Evolutionary conservation across 1,139 yeast species (phyloP).

Genomic region (Yamadazyma triangularis): DNA sequence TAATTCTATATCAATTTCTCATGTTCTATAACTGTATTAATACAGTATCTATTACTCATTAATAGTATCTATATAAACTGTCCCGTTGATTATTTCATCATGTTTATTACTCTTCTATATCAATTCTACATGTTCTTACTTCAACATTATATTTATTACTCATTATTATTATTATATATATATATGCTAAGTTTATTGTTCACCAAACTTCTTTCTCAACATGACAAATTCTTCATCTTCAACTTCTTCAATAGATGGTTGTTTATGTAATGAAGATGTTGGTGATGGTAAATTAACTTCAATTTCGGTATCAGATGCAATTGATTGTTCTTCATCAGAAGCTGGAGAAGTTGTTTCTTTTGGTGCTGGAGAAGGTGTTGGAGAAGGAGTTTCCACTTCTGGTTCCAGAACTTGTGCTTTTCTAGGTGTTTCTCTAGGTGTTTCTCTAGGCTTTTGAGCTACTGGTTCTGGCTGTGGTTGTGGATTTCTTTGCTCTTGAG

Average conservation of each 20-base stretch:
- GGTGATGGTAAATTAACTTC: slow-evolving; percentile 16
- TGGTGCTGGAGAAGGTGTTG: neutral
- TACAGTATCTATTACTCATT: too few species aligned
- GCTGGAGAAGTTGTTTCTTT: neutral
- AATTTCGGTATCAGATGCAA: slow-evolving; percentile 42
- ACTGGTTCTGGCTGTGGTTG: neutral
- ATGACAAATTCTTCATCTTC: slow-evolving; percentile 44
- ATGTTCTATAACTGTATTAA: too few species aligned
- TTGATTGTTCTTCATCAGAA: slow-evolving; percentile 44
- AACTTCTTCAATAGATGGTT: slow-evolving; percentile 37
- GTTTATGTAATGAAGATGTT: slow-evolving; percentile 12
- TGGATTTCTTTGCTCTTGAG: slow-evolving; percentile 1
- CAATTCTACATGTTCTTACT: too few species aligned
- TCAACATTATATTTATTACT: too few species aligned
- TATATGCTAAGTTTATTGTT: neutral
- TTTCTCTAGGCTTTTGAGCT: neutral
- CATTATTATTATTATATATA: too few species aligned
- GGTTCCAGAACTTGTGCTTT: too few species aligned
- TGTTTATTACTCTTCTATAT: too few species aligned
- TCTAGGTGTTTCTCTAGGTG: neutral
- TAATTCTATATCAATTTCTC: too few species aligned
- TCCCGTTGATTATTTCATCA: too few species aligned
- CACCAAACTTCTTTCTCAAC: slow-evolving; percentile 36
- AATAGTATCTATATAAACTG: too few species aligned
- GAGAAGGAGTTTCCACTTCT: slow-evolving; percentile 10